Percentiles rank a stretch among this genome's conserved stretches.
These are phyloP conservation scores for Pyricularia grisea DNA, from an alignment of 2,329 filamentous ascomycete genomes.

Conservation along the genomic window DNA sequence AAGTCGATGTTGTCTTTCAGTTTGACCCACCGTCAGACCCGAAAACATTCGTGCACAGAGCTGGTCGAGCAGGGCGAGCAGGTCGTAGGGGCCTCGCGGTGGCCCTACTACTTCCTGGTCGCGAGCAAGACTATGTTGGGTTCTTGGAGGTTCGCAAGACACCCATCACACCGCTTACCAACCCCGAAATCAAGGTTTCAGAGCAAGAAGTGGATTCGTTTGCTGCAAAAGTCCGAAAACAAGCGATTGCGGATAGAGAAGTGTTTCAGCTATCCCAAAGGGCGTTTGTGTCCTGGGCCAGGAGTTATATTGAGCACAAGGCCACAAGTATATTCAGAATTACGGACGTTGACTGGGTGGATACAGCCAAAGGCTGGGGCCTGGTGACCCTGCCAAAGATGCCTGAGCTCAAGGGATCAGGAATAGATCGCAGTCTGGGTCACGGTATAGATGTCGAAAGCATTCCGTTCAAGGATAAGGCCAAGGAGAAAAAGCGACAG, in stretches of 20 bases:
- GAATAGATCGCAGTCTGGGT: slow-evolving; percentile 57
- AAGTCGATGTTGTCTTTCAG: slow-evolving; percentile 86
- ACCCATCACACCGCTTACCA: slow-evolving; percentile 57
- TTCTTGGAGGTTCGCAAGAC: slow-evolving; percentile 85
- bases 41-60: slow-evolving; percentile 90
- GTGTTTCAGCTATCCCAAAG: slow-evolving; percentile 82
- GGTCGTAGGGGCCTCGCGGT: slow-evolving; percentile 78
- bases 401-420: slow-evolving; percentile 71
- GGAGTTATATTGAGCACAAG: slow-evolving; percentile 84
- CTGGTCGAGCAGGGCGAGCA: slow-evolving; percentile 83
- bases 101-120: slow-evolving; percentile 73
- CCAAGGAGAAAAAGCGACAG: slow-evolving; percentile 55
- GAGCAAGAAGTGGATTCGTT: slow-evolving; percentile 47
- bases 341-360: slow-evolving; percentile 73
- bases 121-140: slow-evolving; percentile 81
- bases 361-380: slow-evolving; percentile 75
- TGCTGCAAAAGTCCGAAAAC: slow-evolving; percentile 17
- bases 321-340: slow-evolving; percentile 86
- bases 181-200: slow-evolving; percentile 46
- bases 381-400: slow-evolving; percentile 82
- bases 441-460: slow-evolving; percentile 56
- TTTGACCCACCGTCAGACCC: slow-evolving; percentile 77
- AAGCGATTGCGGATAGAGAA: slow-evolving; percentile 47
- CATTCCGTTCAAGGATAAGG: slow-evolving; percentile 64
- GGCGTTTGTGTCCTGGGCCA: slow-evolving; percentile 88